A percentile compares a stretch with the other conserved stretches of the same genome.
phyloP scores from a whole-genome alignment of 345 rosid genomes.

The Euphorbia lathyris region DNA sequence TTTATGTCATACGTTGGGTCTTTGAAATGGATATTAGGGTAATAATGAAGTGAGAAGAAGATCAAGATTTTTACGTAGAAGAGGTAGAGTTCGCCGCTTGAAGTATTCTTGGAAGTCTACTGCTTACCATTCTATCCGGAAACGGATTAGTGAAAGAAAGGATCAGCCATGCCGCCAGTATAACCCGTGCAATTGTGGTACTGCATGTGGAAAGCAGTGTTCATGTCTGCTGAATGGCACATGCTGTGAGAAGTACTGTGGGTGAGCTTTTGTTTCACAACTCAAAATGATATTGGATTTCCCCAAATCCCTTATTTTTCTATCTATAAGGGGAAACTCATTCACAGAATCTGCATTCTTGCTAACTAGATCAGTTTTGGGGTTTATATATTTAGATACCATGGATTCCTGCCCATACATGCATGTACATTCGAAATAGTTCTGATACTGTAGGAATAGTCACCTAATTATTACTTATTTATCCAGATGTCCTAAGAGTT shows the following conservation, averaged over 20 bases:
- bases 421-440: not conserved
- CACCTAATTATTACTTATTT: conserved; percentile 17
- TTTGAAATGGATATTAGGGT: conserved; percentile 40
- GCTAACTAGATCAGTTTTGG: not conserved
- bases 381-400: conserved; percentile 3
- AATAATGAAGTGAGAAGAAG: conserved; percentile 85
- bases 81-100: conserved; percentile 94
- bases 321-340: conserved; percentile 1
- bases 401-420: not conserved
- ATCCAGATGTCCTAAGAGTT: conserved; percentile 86
- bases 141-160: conserved; percentile 82
- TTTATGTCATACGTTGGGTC: not conserved
- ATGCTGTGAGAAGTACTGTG: conserved; percentile 99
- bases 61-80: conserved; percentile 88
- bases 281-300: not conserved
- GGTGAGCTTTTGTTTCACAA: conserved; percentile 47
- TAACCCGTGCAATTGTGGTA: conserved; percentile 92
- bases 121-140: conserved; percentile 96
- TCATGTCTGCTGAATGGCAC: conserved; percentile 88
- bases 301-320: not conserved
- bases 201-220: conserved; percentile 94
- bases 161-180: conserved; percentile 99
- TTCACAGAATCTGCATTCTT: not conserved
- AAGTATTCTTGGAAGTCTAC: conserved; percentile 99
- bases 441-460: conserved; percentile 11